Percentiles rank a stretch among this genome's conserved stretches.
phyloP scores from a whole-genome alignment of 2,329 filamentous ascomycete genomes.

The Aspergillus pseudonomiae region DNA sequence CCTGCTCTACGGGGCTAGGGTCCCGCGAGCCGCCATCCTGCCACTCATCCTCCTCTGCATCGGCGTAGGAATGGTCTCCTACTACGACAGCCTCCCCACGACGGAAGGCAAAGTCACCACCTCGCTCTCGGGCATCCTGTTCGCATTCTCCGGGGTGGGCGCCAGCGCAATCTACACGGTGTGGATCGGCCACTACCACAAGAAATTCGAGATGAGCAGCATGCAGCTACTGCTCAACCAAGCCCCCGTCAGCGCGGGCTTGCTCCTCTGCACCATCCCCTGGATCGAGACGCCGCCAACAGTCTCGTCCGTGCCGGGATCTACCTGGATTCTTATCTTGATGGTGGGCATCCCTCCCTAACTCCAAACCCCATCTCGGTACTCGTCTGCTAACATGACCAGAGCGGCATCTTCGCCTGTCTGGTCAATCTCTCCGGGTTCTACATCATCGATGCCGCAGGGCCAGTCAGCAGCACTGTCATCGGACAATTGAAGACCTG shows the following conservation, averaged over 20 bases:
- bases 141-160: constrained; percentile 22
- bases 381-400: neutral
- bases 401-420: constrained; percentile 27
- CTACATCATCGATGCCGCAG: constrained; percentile 40
- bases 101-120: constrained; percentile 17
- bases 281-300: constrained; percentile 20
- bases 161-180: constrained; percentile 27
- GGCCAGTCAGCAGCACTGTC: constrained; percentile 66
- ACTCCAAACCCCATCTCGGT: too few relatives aligned
- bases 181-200: constrained; percentile 24
- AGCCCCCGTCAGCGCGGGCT: constrained; percentile 21
- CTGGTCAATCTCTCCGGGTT: constrained; percentile 27
- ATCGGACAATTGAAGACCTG: constrained; percentile 69
- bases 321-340: constrained; percentile 22
- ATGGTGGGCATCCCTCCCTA: constrained; percentile 9
- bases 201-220: constrained; percentile 23
- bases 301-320: constrained; percentile 16
- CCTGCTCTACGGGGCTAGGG: constrained; percentile 20
- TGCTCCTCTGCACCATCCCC: constrained; percentile 22
- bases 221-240: constrained; percentile 29
- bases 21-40: constrained; percentile 19
- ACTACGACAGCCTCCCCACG: constrained; percentile 22
- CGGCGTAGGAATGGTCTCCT: constrained; percentile 25
- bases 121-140: constrained; percentile 20
- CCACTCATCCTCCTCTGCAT: constrained; percentile 21